Evolutionary conservation across 108 stramenopile genomes (phyloP), one percentile per base, ranked within the genome.

Genomic region (Parietichytrium sp.): DNA sequence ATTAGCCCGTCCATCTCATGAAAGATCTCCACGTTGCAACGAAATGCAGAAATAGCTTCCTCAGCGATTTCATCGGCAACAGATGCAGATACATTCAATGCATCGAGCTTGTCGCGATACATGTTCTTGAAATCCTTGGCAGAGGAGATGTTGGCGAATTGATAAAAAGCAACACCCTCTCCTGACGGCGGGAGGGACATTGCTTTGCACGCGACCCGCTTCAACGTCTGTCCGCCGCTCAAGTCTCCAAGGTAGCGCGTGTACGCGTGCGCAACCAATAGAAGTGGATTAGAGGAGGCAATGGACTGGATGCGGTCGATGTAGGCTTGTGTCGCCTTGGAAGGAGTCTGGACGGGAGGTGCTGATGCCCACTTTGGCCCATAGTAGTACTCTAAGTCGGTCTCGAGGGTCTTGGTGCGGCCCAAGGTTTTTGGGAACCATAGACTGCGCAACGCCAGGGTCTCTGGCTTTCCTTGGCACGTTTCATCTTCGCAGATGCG

Each of bases 111-210:
- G 6, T 33, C 61, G 61, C 61, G 61, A 42, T 72, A 72, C 61
- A 72, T 72, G 61, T 72, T 72, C 3, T 72, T 72, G 61, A 72
- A 72, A 16, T 72, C 61, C 61, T 72, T 72, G 61, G 61, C 61
- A 42, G 38, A 45, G 23, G 6, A 25, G 61, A 72, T 72, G 38
- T 72, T 42, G 20, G 61, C 38, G 45, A 72, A 72, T n/a, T 23
- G 38, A 2, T 72, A 72, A 25, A 72, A 72, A n/a, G 61, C 61
- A 12, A 42, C 45, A 42, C 61, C 61, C 20, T 72, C 61, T 33
- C 45, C 61, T n/a, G n/a, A n/a, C 38, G 20, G n/a, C 61, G 10
- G 10, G 16, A 72, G 42, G 15, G 10, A 6, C 8, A 72, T 33
- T 25, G 61, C 36, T 42, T 72, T 72, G 61, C 61, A 42, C 10